A percentile compares a stretch with the other conserved stretches of the same genome.
Conservation (phyloP, 176 grass and related monocot species). For the Themeda triandra region DNA sequence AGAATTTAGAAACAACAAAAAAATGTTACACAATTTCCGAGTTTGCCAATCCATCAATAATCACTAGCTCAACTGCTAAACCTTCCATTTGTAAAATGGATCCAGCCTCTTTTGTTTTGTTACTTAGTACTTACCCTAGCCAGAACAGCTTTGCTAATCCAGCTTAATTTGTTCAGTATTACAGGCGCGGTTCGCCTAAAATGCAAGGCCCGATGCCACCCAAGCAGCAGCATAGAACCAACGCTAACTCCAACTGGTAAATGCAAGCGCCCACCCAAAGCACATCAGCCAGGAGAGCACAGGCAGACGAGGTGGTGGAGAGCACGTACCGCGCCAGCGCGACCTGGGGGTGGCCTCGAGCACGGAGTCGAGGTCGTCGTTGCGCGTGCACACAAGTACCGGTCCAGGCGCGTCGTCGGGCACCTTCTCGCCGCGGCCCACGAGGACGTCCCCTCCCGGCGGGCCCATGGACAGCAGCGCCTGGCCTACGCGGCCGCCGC, state of each 20-base stretch:
- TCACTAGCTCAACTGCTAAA: neutral
- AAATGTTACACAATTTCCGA: neutral
- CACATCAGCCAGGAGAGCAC: neutral
- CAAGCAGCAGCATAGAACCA: neutral
- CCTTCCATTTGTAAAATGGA: neutral
- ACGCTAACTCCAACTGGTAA: neutral
- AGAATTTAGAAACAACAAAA: neutral
- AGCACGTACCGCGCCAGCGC: slow-evolving; percentile 67
- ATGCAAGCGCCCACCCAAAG: neutral
- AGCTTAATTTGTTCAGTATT: neutral
- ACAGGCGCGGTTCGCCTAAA: neutral
- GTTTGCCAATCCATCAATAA: neutral
- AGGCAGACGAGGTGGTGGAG: neutral
- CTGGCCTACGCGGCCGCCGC: slow-evolving; percentile 66
- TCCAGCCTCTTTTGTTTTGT: neutral
- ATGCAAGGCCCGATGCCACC: neutral
- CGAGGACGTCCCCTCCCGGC: slow-evolving; percentile 44
- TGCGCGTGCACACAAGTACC: slow-evolving; percentile 86
- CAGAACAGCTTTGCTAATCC: neutral
- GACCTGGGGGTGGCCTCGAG: slow-evolving; percentile 73
- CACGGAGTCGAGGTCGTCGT: slow-evolving; percentile 91
- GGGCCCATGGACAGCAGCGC: slow-evolving; percentile 64
- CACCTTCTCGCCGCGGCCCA: slow-evolving; percentile 67
- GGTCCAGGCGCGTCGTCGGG: slow-evolving; percentile 52
- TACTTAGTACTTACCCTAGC: neutral